Conservation (phyloP, 2,329 filamentous ascomycete species). For the Hirsutella minnesotensis region DNA sequence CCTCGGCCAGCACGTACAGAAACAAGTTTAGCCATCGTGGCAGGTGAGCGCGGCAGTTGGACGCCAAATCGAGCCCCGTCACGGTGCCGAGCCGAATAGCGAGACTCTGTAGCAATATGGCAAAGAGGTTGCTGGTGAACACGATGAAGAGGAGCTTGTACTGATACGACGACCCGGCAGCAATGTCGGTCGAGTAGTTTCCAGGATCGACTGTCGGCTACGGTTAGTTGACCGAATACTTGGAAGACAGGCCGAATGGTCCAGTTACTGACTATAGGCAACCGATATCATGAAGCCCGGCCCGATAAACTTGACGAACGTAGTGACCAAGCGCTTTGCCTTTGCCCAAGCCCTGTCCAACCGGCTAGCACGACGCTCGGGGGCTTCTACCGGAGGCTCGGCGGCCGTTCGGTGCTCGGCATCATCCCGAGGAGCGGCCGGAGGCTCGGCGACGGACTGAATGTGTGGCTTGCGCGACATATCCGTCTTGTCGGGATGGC, state of each 20-base stretch:
- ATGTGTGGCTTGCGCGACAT: too few species aligned
- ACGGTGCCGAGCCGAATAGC: constrained; percentile 60
- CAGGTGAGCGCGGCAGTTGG: constrained; percentile 53
- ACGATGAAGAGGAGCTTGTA: constrained; percentile 58
- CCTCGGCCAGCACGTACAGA: constrained; percentile 52
- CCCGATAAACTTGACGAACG: constrained; percentile 39
- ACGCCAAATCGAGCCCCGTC: constrained; percentile 54
- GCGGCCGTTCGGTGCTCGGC: too few species aligned
- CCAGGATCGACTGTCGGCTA: constrained; percentile 38
- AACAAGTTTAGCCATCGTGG: constrained; percentile 52
- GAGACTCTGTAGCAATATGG: constrained; percentile 57
- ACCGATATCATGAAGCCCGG: constrained; percentile 55
- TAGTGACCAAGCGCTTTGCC: constrained; percentile 8
- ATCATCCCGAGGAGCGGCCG: too few species aligned
- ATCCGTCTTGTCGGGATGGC: too few species aligned
- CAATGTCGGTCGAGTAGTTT: constrained; percentile 61
- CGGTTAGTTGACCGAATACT: too few species aligned
- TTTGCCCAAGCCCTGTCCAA: constrained; percentile 5
- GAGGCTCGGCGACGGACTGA: too few species aligned
- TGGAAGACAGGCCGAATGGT: too few species aligned
- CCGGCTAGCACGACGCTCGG: too few species aligned
- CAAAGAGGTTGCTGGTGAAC: constrained; percentile 57
- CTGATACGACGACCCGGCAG: constrained; percentile 53
- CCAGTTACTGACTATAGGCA: constrained; percentile 36
- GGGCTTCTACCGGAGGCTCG: too few species aligned